Base-by-base conservation (phyloP, 768 basidiomycete species). In the Neoboletus brunneissimus region DNA sequence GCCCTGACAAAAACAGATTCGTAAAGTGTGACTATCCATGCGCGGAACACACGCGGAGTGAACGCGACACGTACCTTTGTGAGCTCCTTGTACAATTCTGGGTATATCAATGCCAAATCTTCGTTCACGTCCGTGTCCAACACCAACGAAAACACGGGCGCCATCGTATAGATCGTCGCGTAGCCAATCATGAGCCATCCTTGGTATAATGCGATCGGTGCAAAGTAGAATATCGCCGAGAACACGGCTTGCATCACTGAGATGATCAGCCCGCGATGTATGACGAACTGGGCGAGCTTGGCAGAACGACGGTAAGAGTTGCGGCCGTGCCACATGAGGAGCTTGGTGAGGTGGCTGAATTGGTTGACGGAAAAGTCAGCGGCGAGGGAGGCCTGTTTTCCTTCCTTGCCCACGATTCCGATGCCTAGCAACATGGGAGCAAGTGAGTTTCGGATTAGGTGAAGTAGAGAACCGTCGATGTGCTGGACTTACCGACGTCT, bases 331-430 rank as follows among this genome's bases (percentile, higher is more conserved):
- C 97, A 99, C 40, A 98, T 81, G 20, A 99, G 87, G 3, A 99
- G 84, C 71, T 98, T 98, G 12, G 95, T 97, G 48, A 99, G 84
- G 72, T 84, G 82, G 67, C 91, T 92, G 81, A 99, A 99, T 70
- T 99, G 97, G 4, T 88, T 97, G 59, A 99, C 91, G 4, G 94
- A 96, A 68, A 99, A 98, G 73, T 98, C 97, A 2, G 97, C 97
- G 0, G 97, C 96, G n/a, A 99, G 83, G 0, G 95, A 98, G 0
- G 97, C 97, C 73, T 98, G 97, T 69, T 93, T 95, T 25, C 97
- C 97, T 78, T 98, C 97, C 72, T 99, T 98, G 20, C 97, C 97
- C 18, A 98, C 97, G 61, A 99, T 98, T 22, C 97, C 97, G 32
- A 99, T 85, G 50, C 95, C 94, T 94, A 51, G 7, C 18, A 11